Evolutionary conservation across 257 asterid species (phyloP).

Genomic region (Solanum clarkiae): DNA sequence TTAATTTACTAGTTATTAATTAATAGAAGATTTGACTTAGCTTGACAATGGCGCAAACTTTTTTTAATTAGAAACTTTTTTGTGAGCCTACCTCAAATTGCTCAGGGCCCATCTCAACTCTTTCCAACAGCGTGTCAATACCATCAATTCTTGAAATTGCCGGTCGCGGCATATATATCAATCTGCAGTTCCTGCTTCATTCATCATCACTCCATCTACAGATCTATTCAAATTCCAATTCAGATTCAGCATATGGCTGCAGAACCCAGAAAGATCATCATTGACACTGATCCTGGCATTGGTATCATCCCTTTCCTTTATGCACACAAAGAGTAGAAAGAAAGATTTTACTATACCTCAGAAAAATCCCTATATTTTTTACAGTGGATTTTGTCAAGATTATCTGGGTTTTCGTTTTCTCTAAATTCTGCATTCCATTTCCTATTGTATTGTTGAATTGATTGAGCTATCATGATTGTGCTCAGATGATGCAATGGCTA

Average conservation of each 20-base stretch:
- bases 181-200: background rate
- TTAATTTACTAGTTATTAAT: too few species aligned
- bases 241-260: background rate
- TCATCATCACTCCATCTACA: background rate
- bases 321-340: background rate
- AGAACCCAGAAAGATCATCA: constrained; percentile 76
- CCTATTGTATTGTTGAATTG: background rate
- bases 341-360: background rate
- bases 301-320: constrained; percentile 25
- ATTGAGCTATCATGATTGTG: background rate
- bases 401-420: background rate
- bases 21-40: too few species aligned
- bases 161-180: background rate
- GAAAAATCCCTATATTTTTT: background rate
- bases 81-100: too few species aligned
- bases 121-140: too few species aligned
- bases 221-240: background rate
- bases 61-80: too few species aligned
- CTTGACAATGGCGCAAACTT: too few species aligned
- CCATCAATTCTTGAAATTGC: background rate
- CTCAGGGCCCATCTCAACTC: too few species aligned
- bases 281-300: constrained; percentile 93
- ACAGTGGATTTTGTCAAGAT: background rate
- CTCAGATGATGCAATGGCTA: constrained; percentile 98
- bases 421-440: background rate